These are phyloP conservation scores for Suillus subaureus DNA, from an alignment of 768 basidiomycete genomes.

Conservation along the genomic window DNA sequence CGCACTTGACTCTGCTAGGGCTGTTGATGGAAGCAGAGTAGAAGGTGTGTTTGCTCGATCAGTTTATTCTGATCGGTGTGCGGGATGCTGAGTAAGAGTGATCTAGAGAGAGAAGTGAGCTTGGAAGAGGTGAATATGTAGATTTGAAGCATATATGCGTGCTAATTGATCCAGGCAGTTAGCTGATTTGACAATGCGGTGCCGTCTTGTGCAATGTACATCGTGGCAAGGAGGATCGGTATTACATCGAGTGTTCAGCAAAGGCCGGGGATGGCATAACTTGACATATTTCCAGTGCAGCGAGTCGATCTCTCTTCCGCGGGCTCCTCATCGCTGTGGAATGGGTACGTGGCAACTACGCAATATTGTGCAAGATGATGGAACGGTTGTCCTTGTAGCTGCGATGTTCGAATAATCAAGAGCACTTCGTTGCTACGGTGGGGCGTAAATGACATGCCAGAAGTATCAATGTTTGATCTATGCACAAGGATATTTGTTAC, in stretches of 20 bases:
- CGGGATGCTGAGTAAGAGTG: neutral
- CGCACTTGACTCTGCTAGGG: neutral
- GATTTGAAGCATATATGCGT: neutral
- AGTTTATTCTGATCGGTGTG: neutral
- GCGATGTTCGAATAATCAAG: neutral
- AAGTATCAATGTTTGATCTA: neutral
- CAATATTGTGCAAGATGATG: neutral
- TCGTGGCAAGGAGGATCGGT: neutral
- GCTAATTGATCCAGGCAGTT: neutral
- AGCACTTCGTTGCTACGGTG: neutral
- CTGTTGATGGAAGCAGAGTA: neutral
- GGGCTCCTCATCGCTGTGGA: neutral
- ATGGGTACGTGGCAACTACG: neutral
- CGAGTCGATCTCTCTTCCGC: neutral
- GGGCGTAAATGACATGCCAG: neutral
- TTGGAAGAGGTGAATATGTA: neutral
- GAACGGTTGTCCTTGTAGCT: neutral
- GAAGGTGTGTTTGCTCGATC: neutral
- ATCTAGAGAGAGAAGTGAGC: neutral
- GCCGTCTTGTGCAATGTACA: neutral
- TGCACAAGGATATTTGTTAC: neutral
- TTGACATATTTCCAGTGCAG: neutral
- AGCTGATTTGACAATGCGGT: neutral
- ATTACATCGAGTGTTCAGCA: neutral
- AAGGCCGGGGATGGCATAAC: neutral